Evolutionary conservation across 163 green algal species (phyloP).

Genomic region (Chlamydomonas reinhardtii): DNA sequence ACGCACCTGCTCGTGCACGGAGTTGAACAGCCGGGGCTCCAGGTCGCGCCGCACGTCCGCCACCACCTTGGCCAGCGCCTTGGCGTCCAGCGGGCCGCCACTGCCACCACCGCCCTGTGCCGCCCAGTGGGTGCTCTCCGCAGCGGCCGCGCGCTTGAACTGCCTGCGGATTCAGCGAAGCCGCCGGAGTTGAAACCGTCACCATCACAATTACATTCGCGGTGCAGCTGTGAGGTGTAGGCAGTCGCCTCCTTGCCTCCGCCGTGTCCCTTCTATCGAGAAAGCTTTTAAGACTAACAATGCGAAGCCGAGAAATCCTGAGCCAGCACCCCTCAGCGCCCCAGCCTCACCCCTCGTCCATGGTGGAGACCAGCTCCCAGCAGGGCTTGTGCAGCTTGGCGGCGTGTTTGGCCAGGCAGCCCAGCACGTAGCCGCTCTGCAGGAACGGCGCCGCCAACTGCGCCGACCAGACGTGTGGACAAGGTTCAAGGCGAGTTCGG

Average conservation of each 20-base stretch:
- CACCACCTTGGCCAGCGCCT: constrained; percentile 9
- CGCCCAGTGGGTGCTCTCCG: constrained; percentile 15
- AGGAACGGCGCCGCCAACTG: constrained; percentile 50
- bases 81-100: neutral
- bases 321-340: too few species aligned
- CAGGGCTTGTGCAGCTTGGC: constrained; percentile 50
- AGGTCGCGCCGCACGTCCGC: constrained; percentile 47
- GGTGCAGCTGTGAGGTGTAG: too few species aligned
- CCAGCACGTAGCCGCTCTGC: constrained; percentile 47
- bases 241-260: too few species aligned
- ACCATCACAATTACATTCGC: too few species aligned
- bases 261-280: too few species aligned
- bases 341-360: constrained; percentile 39
- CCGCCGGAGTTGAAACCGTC: too few species aligned
- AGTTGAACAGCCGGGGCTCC: constrained; percentile 42
- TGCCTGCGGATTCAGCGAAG: neutral
- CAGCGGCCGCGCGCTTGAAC: constrained; percentile 17
- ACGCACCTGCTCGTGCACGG: constrained; percentile 37
- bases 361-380: constrained; percentile 54
- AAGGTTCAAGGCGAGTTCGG: too few species aligned
- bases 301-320: too few species aligned
- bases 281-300: too few species aligned
- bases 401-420: constrained; percentile 46
- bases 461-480: too few species aligned
- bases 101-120: neutral